phyloP scores from a whole-genome alignment of 1,284 basidiomycete species.

The Cryptococcus amylolentus region DNA sequence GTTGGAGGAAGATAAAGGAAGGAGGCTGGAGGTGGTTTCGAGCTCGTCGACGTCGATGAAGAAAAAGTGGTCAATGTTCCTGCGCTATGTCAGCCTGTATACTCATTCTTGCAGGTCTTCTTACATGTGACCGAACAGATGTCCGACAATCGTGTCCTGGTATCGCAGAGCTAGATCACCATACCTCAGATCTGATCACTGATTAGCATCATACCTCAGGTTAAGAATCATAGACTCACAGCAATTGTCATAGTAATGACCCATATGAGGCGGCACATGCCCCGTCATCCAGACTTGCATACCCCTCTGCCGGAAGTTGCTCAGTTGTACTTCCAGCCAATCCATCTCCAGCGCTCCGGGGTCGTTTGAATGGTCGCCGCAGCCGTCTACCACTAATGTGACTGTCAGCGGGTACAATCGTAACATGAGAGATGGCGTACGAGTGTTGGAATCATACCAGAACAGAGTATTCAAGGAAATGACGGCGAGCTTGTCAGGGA shows the following conservation, averaged over 20 bases:
- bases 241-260: slow-evolving; percentile 81
- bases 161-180: slow-evolving; percentile 75
- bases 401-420: background rate
- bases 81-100: slow-evolving; percentile 5
- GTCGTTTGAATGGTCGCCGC: slow-evolving; percentile 59
- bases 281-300: slow-evolving; percentile 67
- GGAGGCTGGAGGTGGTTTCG: slow-evolving; percentile 20
- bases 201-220: slow-evolving; percentile 5
- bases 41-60: slow-evolving; percentile 49
- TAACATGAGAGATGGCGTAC: slow-evolving; percentile 47
- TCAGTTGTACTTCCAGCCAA: slow-evolving; percentile 85
- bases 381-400: slow-evolving; percentile 56
- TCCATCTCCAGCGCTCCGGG: slow-evolving; percentile 81
- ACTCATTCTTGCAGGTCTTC: slow-evolving; percentile 17
- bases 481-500: slow-evolving; percentile 70
- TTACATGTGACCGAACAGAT: slow-evolving; percentile 71
- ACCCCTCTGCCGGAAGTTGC: slow-evolving; percentile 64
- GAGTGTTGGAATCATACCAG: slow-evolving; percentile 88
- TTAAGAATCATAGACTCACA: slow-evolving; percentile 24
- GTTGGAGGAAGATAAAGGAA: background rate
- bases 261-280: slow-evolving; percentile 63
- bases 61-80: slow-evolving; percentile 53
- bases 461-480: slow-evolving; percentile 89
- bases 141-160: slow-evolving; percentile 87
- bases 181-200: slow-evolving; percentile 67